Base-by-base conservation (phyloP, 2,329 filamentous ascomycete species). In the Beauveria australis region DNA sequence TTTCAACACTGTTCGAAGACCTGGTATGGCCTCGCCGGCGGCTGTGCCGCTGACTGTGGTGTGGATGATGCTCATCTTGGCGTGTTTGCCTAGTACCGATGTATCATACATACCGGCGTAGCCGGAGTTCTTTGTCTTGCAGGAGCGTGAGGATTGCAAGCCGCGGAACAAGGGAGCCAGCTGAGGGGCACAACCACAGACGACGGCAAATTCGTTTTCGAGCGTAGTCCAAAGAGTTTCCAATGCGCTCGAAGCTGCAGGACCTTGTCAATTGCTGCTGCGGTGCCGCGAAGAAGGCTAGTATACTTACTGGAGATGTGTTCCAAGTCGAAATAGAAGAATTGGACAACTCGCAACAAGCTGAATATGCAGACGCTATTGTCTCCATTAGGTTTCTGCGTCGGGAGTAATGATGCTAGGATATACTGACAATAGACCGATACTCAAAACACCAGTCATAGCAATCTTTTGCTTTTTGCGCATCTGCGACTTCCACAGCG, bases 201-300 rank as follows among this genome's bases (percentile, higher is more conserved):
- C 59, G 19, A 61, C 53, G 53, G 60, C 44, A 30, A 61, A 54
- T 30, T 61, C 60, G 48, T 61, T 61, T 33, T 61, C 60, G n/a
- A 61, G 54, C 10, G 57, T 47, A 22, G 54, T 53, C 53, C 53
- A 61, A 10, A 61, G 40, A 28, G 40, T 59, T 24, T 61, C 60
- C 14, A 61, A 43, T 1, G 33, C 49, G 22, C 40, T 61, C 12
- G 60, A 61, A 14, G 48, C 60, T 61, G 37, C 24, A 37, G 22
- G 9, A 28, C 10, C 5, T 30, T 53, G 49, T 60, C 30, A 60
- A 51, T 9, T 12, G 24, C 12, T 12, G 19, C 26, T 14, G 22
- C 14, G 47, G 37, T 51, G 24, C 8, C 19, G 16, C 41, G 3
- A 22, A 54, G 3, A 18, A 28, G 8, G 6, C 22, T 1, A 28